phyloP scores from a whole-genome alignment of 2,329 filamentous ascomycete genomes.

The Byssothecium circinans region DNA sequence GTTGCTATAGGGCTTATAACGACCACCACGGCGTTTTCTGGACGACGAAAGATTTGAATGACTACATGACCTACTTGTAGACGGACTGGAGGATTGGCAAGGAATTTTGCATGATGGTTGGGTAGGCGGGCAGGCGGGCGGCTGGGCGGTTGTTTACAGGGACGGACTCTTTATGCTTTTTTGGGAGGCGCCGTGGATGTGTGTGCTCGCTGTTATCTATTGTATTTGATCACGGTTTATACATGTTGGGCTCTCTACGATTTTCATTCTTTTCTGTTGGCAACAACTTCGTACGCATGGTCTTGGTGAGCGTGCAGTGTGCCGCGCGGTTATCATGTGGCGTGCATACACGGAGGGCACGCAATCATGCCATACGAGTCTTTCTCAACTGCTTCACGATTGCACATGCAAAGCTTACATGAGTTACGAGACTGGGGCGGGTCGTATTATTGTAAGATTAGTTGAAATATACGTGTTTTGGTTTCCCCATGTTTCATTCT shows the following conservation, averaged over 20 bases:
- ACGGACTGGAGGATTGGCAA: constrained; percentile 17
- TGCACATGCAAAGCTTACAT: constrained; percentile 11
- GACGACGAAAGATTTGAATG: constrained; percentile 8
- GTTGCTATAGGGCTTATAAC: constrained; percentile 9
- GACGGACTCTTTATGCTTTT: constrained; percentile 2
- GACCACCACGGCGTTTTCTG: constrained; percentile 23
- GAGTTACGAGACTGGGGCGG: neutral
- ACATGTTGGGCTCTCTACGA: constrained; percentile 18
- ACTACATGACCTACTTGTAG: constrained; percentile 27
- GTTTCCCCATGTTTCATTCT: constrained; percentile 8
- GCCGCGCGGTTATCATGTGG: constrained; percentile 19
- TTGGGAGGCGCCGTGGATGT: constrained; percentile 24
- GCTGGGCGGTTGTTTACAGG: constrained; percentile 9
- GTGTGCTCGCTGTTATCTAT: constrained; percentile 27
- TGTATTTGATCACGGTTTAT: constrained; percentile 19
- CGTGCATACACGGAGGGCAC: constrained; percentile 11
- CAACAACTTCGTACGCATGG: constrained; percentile 26
- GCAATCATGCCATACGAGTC: constrained; percentile 15
- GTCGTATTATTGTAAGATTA: too few species aligned
- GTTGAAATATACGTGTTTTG: too few species aligned
- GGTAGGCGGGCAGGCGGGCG: constrained; percentile 7
- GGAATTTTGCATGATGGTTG: neutral
- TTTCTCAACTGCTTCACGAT: constrained; percentile 3
- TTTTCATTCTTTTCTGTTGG: constrained; percentile 19
- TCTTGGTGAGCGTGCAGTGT: constrained; percentile 26